Percentiles rank a stretch among this genome's conserved stretches.
Conservation (phyloP, 257 asterid species). For the Primulina tabacum region DNA sequence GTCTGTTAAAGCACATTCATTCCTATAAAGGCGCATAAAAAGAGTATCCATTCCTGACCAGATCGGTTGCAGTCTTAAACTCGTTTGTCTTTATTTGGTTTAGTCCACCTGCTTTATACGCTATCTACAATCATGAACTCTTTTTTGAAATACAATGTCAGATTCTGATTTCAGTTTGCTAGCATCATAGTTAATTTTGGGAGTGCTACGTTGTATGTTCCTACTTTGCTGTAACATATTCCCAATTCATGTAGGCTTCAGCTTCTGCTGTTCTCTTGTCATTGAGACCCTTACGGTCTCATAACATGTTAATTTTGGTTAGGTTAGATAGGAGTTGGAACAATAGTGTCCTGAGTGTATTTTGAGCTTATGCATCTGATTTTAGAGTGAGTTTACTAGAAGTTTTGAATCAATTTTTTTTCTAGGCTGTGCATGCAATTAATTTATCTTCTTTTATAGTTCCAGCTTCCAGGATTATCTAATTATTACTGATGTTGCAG, state of each 20-base stretch:
- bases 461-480: conserved; percentile 8
- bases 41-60: not conserved
- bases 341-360: not conserved
- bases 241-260: too few species aligned
- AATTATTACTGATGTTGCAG: conserved; percentile 42
- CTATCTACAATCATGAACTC: not conserved
- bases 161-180: not conserved
- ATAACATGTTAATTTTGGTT: too few species aligned
- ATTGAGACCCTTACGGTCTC: too few species aligned
- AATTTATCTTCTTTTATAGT: conserved; percentile 18
- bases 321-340: not conserved
- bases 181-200: not conserved
- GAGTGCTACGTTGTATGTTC: not conserved
- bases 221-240: not conserved
- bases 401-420: conserved; percentile 15
- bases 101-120: not conserved
- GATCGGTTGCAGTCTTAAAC: too few species aligned
- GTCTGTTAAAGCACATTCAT: not conserved
- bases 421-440: conserved; percentile 9
- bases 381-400: conserved; percentile 11
- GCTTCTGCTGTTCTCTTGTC: too few species aligned
- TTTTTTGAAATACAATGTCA: not conserved
- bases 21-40: not conserved
- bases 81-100: too few species aligned
- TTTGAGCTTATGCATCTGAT: conserved; percentile 2